A percentile compares a stretch with the other conserved stretches of the same genome.
phyloP scores from a whole-genome alignment of 2,329 filamentous ascomycete genomes.

The Bipolaris cookei region DNA sequence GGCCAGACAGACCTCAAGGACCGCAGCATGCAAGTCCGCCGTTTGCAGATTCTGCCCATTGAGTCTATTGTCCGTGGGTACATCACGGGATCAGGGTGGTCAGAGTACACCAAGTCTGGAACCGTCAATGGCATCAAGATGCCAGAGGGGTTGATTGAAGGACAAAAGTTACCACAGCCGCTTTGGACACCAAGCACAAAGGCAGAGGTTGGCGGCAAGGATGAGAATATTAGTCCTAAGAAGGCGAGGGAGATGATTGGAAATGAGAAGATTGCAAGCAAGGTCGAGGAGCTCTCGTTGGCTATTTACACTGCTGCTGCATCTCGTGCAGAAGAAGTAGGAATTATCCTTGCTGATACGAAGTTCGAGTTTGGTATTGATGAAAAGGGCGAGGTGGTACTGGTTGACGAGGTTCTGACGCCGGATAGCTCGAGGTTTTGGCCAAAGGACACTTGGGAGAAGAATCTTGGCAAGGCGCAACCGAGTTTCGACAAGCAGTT shows the following conservation, averaged over 20 bases:
- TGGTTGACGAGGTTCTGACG: slow-evolving; percentile 86
- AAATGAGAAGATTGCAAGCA: slow-evolving; percentile 67
- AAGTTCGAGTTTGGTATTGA: slow-evolving; percentile 80
- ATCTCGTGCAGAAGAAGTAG: slow-evolving; percentile 67
- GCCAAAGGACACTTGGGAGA: slow-evolving; percentile 72
- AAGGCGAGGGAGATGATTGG: slow-evolving; percentile 63
- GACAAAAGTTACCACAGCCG: slow-evolving; percentile 70
- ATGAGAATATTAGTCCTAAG: slow-evolving; percentile 83
- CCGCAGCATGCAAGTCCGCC: slow-evolving; percentile 79
- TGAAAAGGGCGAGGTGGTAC: slow-evolving; percentile 66
- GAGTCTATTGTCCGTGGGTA: slow-evolving; percentile 90
- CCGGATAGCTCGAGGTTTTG: slow-evolving; percentile 82
- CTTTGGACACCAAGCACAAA: slow-evolving; percentile 87
- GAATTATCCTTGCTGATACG: slow-evolving; percentile 79
- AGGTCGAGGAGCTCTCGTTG: slow-evolving; percentile 70
- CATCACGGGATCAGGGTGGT: slow-evolving; percentile 84
- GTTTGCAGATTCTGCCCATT: slow-evolving; percentile 75
- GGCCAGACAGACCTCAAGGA: slow-evolving; percentile 54
- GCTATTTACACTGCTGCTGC: slow-evolving; percentile 68
- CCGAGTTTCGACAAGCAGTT: slow-evolving; percentile 82
- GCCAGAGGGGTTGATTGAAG: slow-evolving; percentile 71
- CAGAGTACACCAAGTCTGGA: slow-evolving; percentile 73
- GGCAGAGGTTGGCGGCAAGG: slow-evolving; percentile 76
- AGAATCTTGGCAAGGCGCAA: slow-evolving; percentile 70
- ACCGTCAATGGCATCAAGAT: slow-evolving; percentile 81